Evolutionary conservation across 2,329 filamentous ascomycete species (phyloP), one percentile per base, ranked within the genome.

Genomic region (Hypoxylon sp.): DNA sequence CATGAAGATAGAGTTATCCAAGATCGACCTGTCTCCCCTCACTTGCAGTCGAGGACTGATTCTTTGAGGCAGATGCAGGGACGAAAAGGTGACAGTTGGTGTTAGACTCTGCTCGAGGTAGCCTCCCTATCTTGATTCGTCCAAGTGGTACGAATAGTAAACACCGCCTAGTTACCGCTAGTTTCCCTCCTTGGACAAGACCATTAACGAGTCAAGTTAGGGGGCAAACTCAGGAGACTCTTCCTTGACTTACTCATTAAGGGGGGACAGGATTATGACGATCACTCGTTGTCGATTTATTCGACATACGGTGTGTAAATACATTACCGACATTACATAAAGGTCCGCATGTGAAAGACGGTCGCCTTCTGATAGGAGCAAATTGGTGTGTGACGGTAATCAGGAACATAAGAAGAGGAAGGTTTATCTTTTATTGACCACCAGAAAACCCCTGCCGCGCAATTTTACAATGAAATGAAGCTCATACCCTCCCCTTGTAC

Each of bases 391-490:
- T 54, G 33, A 53, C 57, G 40, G 62, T 33, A 61, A 66, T 61
- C 55, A 56, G 58, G 38, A 68, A 56, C 50, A 52, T 61, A 54
- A 28, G 26, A 60, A 36, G 49, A 60, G 40, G 52, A 62, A 52
- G 53, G 57, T 67, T 60, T 64, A 57, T 50, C 53, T 53, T 67
- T 60, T 64, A 57, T 50, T 56, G 20, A 64, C 50, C 64, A 62
- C 67, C 50, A 46, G 54, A 54, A 67, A 67, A 67, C 51, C 67
- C 67, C 67, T 69, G 67, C 6, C 18, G 42, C 56, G 67, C 36
- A 69, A 69, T 69, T 64, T 69, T 52, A 62, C 59, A 66, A 55
- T 68, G 66, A 68, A 59, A 68, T 68, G 66, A 68, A 68, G 54
- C 59, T 66, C 66, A 68, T 63, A 68, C 62, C 57, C 59, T 40